phyloP scores from a whole-genome alignment of 371 early-diverging fungal species.

The Nematocida displodere region DNA sequence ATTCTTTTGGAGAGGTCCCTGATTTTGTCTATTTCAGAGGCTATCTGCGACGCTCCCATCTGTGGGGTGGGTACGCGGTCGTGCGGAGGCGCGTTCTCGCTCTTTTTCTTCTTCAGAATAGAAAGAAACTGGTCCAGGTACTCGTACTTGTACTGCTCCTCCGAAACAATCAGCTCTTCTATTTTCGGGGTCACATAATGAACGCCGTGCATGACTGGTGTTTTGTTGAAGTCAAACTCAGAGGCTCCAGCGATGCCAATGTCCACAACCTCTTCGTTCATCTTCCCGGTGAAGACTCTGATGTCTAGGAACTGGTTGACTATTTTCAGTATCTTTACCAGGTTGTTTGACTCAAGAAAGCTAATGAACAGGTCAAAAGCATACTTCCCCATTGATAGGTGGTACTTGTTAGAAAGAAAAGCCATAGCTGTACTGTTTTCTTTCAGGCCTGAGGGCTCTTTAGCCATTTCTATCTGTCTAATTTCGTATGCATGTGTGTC shows the following conservation, averaged over 20 bases:
- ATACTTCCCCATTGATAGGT: conserved; percentile 75
- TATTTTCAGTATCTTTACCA: conserved; percentile 76
- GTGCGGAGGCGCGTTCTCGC: conserved; percentile 46
- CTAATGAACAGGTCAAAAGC: conserved; percentile 82
- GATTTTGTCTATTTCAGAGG: conserved; percentile 68
- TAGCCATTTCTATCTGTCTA: conserved; percentile 67
- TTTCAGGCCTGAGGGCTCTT: conserved; percentile 70
- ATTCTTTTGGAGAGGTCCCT: conserved; percentile 76
- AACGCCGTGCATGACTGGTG: conserved; percentile 53
- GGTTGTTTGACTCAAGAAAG: conserved; percentile 81
- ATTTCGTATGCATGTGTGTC: conserved; percentile 70
- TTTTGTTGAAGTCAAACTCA: conserved; percentile 52
- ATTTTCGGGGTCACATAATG: conserved; percentile 59
- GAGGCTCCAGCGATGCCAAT: conserved; percentile 53
- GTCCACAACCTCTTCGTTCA: conserved; percentile 55
- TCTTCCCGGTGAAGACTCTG: conserved; percentile 66
- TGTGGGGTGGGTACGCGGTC: conserved; percentile 40
- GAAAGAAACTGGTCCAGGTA: conserved; percentile 73
- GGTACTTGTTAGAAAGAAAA: conserved; percentile 78
- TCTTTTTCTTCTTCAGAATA: conserved; percentile 66
- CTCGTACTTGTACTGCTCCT: conserved; percentile 72
- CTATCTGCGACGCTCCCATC: conserved; percentile 55
- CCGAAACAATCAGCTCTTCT: conserved; percentile 69
- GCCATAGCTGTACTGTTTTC: conserved; percentile 74
- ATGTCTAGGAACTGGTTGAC: conserved; percentile 85